Evolutionary conservation across 1,284 basidiomycete species (phyloP), one percentile per base, ranked within the genome.

Genomic region (Tetrapyrgos nigripes): DNA sequence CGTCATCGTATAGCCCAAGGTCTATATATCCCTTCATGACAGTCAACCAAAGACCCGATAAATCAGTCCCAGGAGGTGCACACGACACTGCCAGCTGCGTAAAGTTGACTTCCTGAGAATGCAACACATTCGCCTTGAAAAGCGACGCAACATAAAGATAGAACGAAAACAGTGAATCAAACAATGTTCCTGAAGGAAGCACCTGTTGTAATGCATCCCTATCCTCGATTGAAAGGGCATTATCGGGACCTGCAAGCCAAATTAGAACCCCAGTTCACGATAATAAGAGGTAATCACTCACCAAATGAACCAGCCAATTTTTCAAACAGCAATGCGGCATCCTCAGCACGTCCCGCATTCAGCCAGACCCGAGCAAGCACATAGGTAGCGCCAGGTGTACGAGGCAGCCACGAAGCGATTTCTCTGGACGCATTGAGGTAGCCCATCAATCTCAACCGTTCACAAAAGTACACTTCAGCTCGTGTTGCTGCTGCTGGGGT

Each of bases 1-100:
- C 95, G 66, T 94, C 89, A 66, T 96, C 92, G 73, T 90, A 97
- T 62, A 84, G 77, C 4, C 83, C 85, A 40, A 93, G 76, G 53
- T 91, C 87, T 19, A 86, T 86, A 60, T 89, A 84, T 27, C 91
- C 91, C 69, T 88, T 84, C 73, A 92, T 92, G n/a, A 96, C 79
- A 59, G 79, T 87, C 58, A 82, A 82, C 93, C 94, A 96, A 46
- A 97, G 73, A 23, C 86, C 81, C 33, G 83, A 77, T 3, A 85
- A 84, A 62, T 90, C 84, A 21, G 76, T 73, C 26, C 78, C 81
- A 27, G 71, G 67, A 29, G 85, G 79, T 11, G 86, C 85, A 50
- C 82, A 82, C n/a, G 89, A 86, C 55, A 96, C 80, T 3, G 94
- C 93, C 29, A 91, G 78, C 63, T 89, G 85, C 52, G 91, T 85